Evolutionary conservation across 139 green algal species (phyloP).

Genomic region (Tetradesmus obliquus): DNA sequence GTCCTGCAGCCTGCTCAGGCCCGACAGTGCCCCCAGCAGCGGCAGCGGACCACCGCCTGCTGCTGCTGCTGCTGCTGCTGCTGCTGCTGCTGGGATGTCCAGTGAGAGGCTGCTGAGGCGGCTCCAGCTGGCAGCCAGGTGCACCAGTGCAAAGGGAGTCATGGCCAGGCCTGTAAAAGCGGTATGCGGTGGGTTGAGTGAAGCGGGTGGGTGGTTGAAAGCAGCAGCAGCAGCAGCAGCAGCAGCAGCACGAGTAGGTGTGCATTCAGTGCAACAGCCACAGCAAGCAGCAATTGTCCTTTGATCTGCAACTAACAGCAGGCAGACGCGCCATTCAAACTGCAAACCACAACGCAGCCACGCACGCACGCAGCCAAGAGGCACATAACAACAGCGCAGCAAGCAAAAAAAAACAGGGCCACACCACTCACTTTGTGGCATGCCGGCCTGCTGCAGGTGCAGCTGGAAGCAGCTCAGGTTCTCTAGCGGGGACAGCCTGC

Average conservation of each 20-base stretch:
- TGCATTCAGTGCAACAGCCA: too few relatives aligned
- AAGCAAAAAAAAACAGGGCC: too few relatives aligned
- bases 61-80: not conserved
- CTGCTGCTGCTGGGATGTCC: not conserved
- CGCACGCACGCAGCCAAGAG: too few relatives aligned
- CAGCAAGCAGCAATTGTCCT: too few relatives aligned
- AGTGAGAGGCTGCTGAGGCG: not conserved
- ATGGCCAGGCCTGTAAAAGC: not conserved
- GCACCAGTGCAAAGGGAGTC: slow-evolving; percentile 10
- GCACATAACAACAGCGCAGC: too few relatives aligned
- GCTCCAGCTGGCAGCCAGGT: slow-evolving; percentile 1
- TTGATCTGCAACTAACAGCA: too few relatives aligned
- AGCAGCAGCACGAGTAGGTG: too few relatives aligned
- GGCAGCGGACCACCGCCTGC: not conserved
- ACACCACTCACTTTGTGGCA: slow-evolving; percentile 3
- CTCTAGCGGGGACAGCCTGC: not conserved
- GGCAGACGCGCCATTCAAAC: not conserved
- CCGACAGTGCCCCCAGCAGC: not conserved
- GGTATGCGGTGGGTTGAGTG: not conserved
- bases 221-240: not conserved
- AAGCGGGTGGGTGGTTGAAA: not conserved
- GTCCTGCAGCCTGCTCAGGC: not conserved
- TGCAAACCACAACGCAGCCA: not conserved
- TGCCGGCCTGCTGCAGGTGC: slow-evolving; percentile 1
- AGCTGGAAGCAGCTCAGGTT: slow-evolving; percentile 15